Evolutionary conservation across 495 filamentous ascomycete genomes (phyloP).

Genomic region (Penicillium coprophilum): DNA sequence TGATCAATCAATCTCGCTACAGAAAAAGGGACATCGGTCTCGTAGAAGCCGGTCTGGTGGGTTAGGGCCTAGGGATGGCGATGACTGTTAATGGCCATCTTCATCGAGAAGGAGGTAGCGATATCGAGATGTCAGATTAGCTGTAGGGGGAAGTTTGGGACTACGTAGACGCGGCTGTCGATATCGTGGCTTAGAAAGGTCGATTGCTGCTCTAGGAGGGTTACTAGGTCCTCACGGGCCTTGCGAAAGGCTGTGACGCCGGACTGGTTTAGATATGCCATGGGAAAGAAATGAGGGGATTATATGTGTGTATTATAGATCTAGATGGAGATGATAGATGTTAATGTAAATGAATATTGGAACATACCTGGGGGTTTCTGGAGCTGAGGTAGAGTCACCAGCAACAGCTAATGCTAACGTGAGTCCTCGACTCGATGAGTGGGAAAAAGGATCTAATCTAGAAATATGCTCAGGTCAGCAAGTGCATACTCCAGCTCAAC

Average conservation of each 20-base stretch:
- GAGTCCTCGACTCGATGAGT: background rate
- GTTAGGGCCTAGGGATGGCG: conserved; percentile 1
- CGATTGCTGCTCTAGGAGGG: conserved; percentile 1
- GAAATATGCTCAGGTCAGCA: background rate
- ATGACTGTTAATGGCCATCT: background rate
- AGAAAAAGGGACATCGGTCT: background rate
- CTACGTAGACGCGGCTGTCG: background rate
- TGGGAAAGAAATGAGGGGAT: background rate
- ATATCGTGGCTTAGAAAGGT: background rate
- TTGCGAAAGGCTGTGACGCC: background rate
- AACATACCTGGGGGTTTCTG: background rate
- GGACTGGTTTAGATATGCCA: background rate
- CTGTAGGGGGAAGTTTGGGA: background rate
- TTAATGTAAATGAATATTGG: background rate
- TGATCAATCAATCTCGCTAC: background rate
- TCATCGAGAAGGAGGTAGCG: background rate
- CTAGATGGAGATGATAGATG: background rate
- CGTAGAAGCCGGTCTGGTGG: background rate
- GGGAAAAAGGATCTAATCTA: conserved; percentile 1
- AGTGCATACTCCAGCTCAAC: background rate
- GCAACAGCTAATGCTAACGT: background rate
- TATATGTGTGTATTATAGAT: background rate
- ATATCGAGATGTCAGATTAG: background rate
- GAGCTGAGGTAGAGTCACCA: background rate
- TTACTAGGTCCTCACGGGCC: conserved; percentile 1